Evolutionary conservation across 257 asterid genomes (phyloP), one percentile per base, ranked within the genome.

Genomic region (Agastache rugosa): DNA sequence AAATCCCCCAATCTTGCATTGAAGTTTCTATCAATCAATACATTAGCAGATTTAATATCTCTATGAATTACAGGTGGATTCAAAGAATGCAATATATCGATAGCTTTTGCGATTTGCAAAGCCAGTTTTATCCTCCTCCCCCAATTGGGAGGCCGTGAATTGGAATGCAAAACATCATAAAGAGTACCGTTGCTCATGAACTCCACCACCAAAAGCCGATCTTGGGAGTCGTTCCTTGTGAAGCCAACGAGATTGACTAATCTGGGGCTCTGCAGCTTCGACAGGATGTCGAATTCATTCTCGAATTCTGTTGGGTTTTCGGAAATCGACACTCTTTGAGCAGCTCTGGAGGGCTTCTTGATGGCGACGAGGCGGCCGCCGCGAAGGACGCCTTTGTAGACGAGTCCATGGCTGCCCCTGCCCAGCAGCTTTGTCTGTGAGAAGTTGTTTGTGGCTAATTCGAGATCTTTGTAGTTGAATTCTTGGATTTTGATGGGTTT

Each of bases 171-270:
- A 71, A 81, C 86, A 82, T 92, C 96, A 73, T 83, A 90, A 60
- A 92, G 87, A 1, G 97, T 90, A 5, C 96, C 97, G 63, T 92
- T 92, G 39, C 92, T 73, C 97, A 92, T 92, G 84, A 90, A 92
- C 31, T 92, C 97, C 41, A 90, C 96, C 20, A 92, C 96, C 77
- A 92, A 71, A 11, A 90, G 87, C 2, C 90, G 91, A 72, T 85
- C 90, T 54, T 42, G 82, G 16, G 88, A 34, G 56, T 56, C 76
- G 47, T 72, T 85, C 22, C 44, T 80, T 27, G 87, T 77, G 77
- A 88, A 86, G 16, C 97, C 97, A 63, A 92, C 88, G 20, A 92
- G 93, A 80, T 92, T 92, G 50, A 90, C 96, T 54, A 92, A 74
- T 12, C 91, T 41, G 16, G 96, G 96, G 76, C 89, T 86, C 42